phyloP scores from a whole-genome alignment of 2,329 filamentous ascomycete genomes.

The Cercospora sojina region DNA sequence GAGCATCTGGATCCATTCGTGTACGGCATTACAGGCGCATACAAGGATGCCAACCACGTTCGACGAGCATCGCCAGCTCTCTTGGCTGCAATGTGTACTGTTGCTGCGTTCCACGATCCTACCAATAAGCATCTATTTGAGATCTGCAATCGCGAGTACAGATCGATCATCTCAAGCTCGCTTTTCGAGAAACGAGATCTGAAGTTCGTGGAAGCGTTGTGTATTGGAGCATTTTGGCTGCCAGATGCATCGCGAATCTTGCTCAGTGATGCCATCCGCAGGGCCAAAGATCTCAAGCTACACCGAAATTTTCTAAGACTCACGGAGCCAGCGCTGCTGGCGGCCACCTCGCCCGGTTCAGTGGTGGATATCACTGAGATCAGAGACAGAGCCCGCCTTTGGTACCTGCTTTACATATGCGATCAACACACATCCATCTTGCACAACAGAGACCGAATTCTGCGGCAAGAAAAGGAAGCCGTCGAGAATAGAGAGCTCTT shows the following conservation, averaged over 20 bases:
- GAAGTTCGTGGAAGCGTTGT: conserved; percentile 60
- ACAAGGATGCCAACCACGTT: conserved; percentile 48
- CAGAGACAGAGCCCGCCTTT: conserved; percentile 57
- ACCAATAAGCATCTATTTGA: conserved; percentile 54
- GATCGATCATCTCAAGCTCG: conserved; percentile 56
- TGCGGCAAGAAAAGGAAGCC: conserved; percentile 55
- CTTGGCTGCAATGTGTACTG: conserved; percentile 57
- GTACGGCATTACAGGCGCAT: conserved; percentile 49
- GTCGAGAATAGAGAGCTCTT: conserved; percentile 60
- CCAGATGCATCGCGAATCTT: conserved; percentile 63
- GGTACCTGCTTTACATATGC: conserved; percentile 64
- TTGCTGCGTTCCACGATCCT: conserved; percentile 59
- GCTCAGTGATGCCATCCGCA: conserved; percentile 54
- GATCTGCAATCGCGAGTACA: conserved; percentile 58
- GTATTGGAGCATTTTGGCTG: conserved; percentile 62
- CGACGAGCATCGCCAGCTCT: conserved; percentile 57
- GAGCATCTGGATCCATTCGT: conserved; percentile 50
- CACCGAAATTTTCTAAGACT: conserved; percentile 18
- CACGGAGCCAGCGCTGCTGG: conserved; percentile 1
- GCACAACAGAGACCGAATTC: conserved; percentile 59
- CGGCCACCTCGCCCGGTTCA: conserved; percentile 13
- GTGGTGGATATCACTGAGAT: conserved; percentile 40
- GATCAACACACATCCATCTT: conserved; percentile 65
- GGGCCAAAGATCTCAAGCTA: conserved; percentile 47
- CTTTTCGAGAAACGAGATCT: conserved; percentile 59